phyloP scores from a whole-genome alignment of 352 stramenopile species.

The Pythium grandisporangium region DNA sequence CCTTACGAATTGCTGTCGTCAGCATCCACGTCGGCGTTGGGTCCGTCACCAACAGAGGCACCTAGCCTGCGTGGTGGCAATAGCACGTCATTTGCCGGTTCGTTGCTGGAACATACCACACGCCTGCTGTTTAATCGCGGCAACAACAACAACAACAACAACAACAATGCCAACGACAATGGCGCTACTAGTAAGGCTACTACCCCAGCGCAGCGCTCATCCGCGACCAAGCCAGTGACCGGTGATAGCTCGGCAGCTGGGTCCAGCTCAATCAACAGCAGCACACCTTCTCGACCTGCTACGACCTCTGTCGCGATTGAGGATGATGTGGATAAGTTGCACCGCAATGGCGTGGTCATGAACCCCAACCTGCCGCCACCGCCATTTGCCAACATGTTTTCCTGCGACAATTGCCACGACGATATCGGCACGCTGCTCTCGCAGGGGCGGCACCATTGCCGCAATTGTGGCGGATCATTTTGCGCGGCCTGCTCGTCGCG shows the following conservation, averaged over 20 bases:
- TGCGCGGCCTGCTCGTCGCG: constrained; percentile 53
- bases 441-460: constrained; percentile 68
- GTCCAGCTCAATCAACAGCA: no score
- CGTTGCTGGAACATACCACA: constrained; percentile 11
- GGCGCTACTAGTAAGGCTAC: no score
- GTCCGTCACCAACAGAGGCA: no score
- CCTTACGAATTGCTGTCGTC: no score
- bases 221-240: neutral
- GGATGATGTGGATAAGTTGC: constrained; percentile 30
- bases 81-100: constrained; percentile 10
- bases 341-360: constrained; percentile 30
- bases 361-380: constrained; percentile 46
- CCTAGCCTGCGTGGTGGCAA: no score
- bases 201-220: neutral
- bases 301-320: constrained; percentile 21
- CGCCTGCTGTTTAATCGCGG: constrained; percentile 12
- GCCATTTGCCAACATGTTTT: constrained; percentile 73
- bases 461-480: constrained; percentile 74
- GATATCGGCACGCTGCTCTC: constrained; percentile 65
- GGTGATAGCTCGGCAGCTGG: neutral
- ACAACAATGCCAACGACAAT: neutral
- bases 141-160: neutral
- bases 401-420: constrained; percentile 57
- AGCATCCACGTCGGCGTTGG: neutral
- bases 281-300: no score